Conservation (phyloP, 257 asterid genomes). For the Ilex aquifolium region DNA sequence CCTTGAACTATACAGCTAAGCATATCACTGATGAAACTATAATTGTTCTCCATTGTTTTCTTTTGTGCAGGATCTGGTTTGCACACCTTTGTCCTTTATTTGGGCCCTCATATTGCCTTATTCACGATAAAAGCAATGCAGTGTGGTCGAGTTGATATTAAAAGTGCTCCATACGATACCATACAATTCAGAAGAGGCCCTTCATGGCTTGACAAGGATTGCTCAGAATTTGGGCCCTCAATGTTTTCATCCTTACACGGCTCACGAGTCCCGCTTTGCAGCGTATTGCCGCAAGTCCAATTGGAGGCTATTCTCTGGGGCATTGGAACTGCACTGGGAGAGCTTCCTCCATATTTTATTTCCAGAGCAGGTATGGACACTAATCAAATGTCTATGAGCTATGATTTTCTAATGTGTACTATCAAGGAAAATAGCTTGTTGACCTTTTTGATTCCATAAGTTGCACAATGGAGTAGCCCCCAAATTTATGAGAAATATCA, state of each 20-base stretch:
- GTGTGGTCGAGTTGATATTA: constrained; percentile 89
- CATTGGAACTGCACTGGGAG: constrained; percentile 90
- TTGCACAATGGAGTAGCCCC: too few species aligned
- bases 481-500: too few species aligned
- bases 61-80: constrained; percentile 70
- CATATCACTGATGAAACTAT: too few species aligned
- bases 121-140: constrained; percentile 80
- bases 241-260: constrained; percentile 50
- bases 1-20: too few species aligned
- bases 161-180: constrained; percentile 87
- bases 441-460: background rate
- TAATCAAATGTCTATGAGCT: background rate
- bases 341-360: constrained; percentile 93
- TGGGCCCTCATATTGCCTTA: constrained; percentile 90
- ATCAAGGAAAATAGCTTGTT: background rate
- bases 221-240: constrained; percentile 75
- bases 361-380: constrained; percentile 79
- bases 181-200: constrained; percentile 64
- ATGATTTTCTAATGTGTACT: too few species aligned
- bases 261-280: constrained; percentile 61
- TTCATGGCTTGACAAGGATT: constrained; percentile 85
- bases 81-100: constrained; percentile 91
- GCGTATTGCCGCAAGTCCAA: constrained; percentile 86
- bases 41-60: background rate
- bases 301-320: constrained; percentile 90